These are phyloP conservation scores for Aspergillus incahuasiensis DNA, from an alignment of 495 filamentous ascomycete species.

Conservation along the genomic window DNA sequence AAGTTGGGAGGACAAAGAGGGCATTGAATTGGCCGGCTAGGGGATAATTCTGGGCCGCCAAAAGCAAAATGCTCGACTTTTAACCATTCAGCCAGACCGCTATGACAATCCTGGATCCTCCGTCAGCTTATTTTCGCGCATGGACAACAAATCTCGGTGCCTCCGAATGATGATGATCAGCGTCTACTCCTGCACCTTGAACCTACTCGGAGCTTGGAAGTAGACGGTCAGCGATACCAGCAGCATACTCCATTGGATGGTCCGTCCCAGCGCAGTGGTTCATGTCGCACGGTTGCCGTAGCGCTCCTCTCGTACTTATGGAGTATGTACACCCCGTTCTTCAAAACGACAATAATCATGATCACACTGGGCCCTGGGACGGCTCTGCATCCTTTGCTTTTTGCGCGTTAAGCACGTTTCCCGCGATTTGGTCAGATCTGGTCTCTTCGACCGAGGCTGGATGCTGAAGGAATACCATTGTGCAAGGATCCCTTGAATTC, in stretches of 20 bases:
- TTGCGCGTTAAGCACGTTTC: not conserved
- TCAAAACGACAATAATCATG: not conserved
- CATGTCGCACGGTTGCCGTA: slow-evolving; percentile 11
- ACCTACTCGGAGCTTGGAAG: not conserved
- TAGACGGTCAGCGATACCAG: not conserved
- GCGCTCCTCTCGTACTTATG: not conserved
- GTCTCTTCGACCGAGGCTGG: too few species aligned
- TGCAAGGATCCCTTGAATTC: too few species aligned
- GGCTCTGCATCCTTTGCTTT: not conserved
- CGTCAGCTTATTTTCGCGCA: not conserved
- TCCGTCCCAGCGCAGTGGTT: slow-evolving; percentile 13
- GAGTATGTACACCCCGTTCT: not conserved
- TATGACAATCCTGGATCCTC: not conserved
- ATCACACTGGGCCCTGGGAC: not conserved
- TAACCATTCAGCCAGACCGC: not conserved
- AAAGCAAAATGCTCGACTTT: slow-evolving; percentile 4
- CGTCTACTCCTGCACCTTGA: not conserved
- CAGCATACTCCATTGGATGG: slow-evolving; percentile 4
- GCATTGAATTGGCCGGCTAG: not conserved
- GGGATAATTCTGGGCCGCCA: not conserved
- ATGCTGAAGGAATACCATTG: too few species aligned
- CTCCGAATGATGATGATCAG: not conserved
- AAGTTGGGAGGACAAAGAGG: not conserved
- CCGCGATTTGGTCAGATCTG: too few species aligned
- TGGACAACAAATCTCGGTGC: not conserved